Evolutionary conservation across 192 early-diverging fungal species (phyloP), one percentile per base, ranked within the genome.

Genomic region (Rhizophagus prolifer): DNA sequence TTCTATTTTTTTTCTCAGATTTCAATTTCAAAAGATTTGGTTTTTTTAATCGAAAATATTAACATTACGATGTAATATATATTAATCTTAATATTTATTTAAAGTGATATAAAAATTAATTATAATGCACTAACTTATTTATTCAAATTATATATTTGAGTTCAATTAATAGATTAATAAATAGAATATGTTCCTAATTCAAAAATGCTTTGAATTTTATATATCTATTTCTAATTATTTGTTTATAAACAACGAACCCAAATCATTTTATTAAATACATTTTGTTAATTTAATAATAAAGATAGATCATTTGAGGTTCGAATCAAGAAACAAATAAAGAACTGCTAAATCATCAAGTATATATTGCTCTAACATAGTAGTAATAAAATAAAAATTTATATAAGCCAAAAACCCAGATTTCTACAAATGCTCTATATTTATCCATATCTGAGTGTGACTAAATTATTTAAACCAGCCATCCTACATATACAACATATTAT

Each of bases 371-470:
- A 54, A 54, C 19, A 54, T 21, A 54, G 12, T 21, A 54, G 12
- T 54, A 54, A 54, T 54, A 54, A 21, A 54, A 54, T 54, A 19
- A 50, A n/a, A 21, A 54, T 21, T 54, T 21, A 54, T 54, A 54
- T 21, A 21, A 54, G 19, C 16, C 4, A 36, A 66, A n/a, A 67
- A 67, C 65, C 31, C 65, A 67, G 65, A 67, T 67, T 65, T 67
- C 65, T 67, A 67, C 65, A 67, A 67, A 67, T 67, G 65, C 65
- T 67, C 65, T 67, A 67, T 67, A 67, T 67, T 30, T 41, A 67
- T 67, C 65, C 21, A 9, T 36, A 67, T 67, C 65, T 67, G 65
- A 67, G 65, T 67, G 30, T 36, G 34, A 67, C 21, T 9, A 54
- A 54, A 41, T 67, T 38, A 67, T 67, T 34, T 67, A 67, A 67